Evolutionary conservation across 2,329 filamentous ascomycete genomes (phyloP), one percentile per base, ranked within the genome.

Genomic region (Xylariaceae sp.): DNA sequence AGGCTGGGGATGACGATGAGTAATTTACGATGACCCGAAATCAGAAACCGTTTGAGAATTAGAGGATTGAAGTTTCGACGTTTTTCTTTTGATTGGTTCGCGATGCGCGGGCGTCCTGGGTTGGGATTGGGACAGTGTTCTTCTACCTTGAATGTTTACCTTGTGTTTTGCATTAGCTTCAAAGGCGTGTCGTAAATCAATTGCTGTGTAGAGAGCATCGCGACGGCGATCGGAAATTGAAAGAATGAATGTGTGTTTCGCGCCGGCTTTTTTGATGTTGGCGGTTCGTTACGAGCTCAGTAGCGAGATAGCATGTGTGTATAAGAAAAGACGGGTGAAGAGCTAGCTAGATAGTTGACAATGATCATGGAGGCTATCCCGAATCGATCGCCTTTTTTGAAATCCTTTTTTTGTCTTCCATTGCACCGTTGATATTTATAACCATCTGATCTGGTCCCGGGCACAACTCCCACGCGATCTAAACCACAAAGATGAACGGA

Each of bases 1-100:
- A 62, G 32, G 63, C 57, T 0, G 63, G 55, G 5, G 61, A 63
- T 11, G 64, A 65, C 1, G 65, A 64, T 9, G 59, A 61, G 47
- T 56, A 54, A 19, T 19, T 19, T 19, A 19, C 19, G 19, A 19
- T 19, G 19, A 19, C 19, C 19, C 19, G 19, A 19, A 19, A 19
- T 19, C 19, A 19, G 19, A 19, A 19, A 19, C 19, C 19, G 19
- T 19, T 19, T 19, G 19, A 19, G 40, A 42, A 29, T 45, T 32
- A 12, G 43, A 12, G 4, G 6, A 19, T 19, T 19, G 19, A 19
- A 19, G 19, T 19, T 19, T 19, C 19, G 19, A 19, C 5, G 37
- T 49, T 9, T 44, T 31, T 44, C 6, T 45, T 44, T 11, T 31
- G 9, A 26, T 37, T 37, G 19, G 19, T 19, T 19, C 19, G 19